phyloP scores from a whole-genome alignment of 2,329 filamentous ascomycete species.

The Talaromyces piceae region DNA sequence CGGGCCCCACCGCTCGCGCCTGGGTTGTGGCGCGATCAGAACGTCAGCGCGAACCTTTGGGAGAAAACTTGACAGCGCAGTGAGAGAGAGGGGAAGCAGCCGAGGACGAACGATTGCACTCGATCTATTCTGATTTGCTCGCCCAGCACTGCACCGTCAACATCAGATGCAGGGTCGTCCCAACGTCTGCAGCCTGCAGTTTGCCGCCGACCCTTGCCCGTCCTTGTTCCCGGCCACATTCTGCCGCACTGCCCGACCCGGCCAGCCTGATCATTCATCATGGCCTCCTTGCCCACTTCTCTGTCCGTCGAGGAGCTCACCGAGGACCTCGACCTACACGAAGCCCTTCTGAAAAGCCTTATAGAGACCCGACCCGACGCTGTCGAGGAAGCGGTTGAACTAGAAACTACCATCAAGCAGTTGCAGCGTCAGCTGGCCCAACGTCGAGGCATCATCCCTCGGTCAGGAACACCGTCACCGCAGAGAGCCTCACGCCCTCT shows the following conservation, averaged over 20 bases:
- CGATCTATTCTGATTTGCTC: neutral
- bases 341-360: constrained; percentile 25
- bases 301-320: constrained; percentile 19
- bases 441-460: constrained; percentile 14
- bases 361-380: constrained; percentile 19
- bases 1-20: neutral
- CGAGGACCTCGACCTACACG: constrained; percentile 27
- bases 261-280: neutral
- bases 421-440: constrained; percentile 20
- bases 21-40: neutral
- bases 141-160: neutral
- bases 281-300: neutral
- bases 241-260: neutral
- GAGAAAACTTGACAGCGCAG: too few species aligned
- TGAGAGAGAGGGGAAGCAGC: neutral
- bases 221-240: neutral
- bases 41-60: neutral
- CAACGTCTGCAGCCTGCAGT: neutral
- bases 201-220: neutral
- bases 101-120: neutral
- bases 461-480: constrained; percentile 1
- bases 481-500: neutral
- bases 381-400: constrained; percentile 20
- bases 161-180: neutral
- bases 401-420: constrained; percentile 18